phyloP scores from a whole-genome alignment of 805 yeast genomes.

The Candida silvatica region DNA sequence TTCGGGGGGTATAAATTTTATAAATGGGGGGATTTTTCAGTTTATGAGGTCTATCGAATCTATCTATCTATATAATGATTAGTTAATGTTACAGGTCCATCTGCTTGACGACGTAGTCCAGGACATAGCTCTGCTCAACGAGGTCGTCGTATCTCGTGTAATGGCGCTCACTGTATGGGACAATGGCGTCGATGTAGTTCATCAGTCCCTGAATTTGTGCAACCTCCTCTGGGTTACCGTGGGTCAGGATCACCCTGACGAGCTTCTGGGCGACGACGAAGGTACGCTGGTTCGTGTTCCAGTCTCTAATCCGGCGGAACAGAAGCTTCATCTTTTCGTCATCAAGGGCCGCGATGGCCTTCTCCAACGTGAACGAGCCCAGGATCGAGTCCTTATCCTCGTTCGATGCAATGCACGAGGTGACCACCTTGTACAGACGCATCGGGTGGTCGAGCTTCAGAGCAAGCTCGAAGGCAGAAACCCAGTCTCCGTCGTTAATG shows the following conservation, averaged over 20 bases:
- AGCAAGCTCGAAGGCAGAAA: slow-evolving; percentile 80
- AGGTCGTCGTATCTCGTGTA: slow-evolving; percentile 66
- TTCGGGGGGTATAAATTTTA: neutral
- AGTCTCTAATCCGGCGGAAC: slow-evolving; percentile 76
- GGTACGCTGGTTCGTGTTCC: slow-evolving; percentile 87
- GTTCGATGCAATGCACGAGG: slow-evolving; percentile 44
- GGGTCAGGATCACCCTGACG: slow-evolving; percentile 53
- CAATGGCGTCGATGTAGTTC: slow-evolving; percentile 59
- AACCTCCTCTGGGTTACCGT: slow-evolving; percentile 46
- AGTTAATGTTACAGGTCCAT: too few relatives aligned
- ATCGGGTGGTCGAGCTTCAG: slow-evolving; percentile 84
- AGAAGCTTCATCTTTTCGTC: slow-evolving; percentile 52
- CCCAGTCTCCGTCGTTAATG: slow-evolving; percentile 71
- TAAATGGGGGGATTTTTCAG: too few relatives aligned
- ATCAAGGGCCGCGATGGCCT: slow-evolving; percentile 46
- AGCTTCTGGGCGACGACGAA: slow-evolving; percentile 76
- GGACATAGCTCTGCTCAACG: slow-evolving; percentile 74
- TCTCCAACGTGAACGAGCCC: slow-evolving; percentile 56
- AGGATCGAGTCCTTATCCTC: slow-evolving; percentile 40
- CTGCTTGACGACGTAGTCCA: slow-evolving; percentile 78
- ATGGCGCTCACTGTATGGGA: slow-evolving; percentile 89
- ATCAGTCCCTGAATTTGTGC: slow-evolving; percentile 61
- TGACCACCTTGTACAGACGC: slow-evolving; percentile 73
- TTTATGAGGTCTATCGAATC: neutral
- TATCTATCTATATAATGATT: too few relatives aligned